Conservation (phyloP, 2,329 filamentous ascomycete genomes). For the Sporothrix pallida region DNA sequence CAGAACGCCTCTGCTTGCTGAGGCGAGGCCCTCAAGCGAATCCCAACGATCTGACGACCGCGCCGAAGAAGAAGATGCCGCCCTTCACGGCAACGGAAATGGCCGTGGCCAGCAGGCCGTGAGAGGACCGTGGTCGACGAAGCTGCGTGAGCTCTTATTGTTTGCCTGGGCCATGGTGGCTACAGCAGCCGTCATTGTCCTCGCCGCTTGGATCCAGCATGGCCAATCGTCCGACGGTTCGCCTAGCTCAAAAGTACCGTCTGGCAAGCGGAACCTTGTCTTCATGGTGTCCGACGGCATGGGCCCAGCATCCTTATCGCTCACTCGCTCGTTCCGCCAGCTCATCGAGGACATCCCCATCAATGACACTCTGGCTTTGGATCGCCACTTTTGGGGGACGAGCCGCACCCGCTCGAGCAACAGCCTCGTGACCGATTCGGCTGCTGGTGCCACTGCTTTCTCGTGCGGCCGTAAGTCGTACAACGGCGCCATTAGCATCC, state of each 20-base stretch:
- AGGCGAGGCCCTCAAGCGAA: constrained; percentile 42
- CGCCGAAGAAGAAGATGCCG: constrained; percentile 45
- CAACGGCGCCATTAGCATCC: constrained; percentile 91
- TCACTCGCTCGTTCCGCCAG: constrained; percentile 88
- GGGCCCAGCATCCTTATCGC: constrained; percentile 86
- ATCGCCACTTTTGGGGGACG: constrained; percentile 87
- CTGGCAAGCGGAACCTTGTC: constrained; percentile 86
- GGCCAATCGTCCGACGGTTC: constrained; percentile 54
- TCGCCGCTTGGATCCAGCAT: constrained; percentile 80
- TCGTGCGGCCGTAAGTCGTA: constrained; percentile 93
- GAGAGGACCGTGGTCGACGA: constrained; percentile 42
- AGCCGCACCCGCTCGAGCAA: constrained; percentile 84
- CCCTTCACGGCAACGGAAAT: constrained; percentile 40
- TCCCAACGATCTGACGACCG: constrained; percentile 43
- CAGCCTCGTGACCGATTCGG: constrained; percentile 90
- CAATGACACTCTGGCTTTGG: constrained; percentile 77
- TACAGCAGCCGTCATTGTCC: constrained; percentile 76
- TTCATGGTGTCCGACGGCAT: constrained; percentile 99
- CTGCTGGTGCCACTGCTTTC: constrained; percentile 96
- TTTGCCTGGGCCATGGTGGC: constrained; percentile 84
- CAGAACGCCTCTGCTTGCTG: constrained; percentile 52
- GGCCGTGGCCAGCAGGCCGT: neutral
- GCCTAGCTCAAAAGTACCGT: constrained; percentile 41
- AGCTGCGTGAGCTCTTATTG: constrained; percentile 72
- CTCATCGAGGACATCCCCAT: constrained; percentile 73